These are phyloP conservation scores for Dissophora globulifera DNA, from an alignment of 192 early-diverging fungal genomes.

Conservation along the genomic window DNA sequence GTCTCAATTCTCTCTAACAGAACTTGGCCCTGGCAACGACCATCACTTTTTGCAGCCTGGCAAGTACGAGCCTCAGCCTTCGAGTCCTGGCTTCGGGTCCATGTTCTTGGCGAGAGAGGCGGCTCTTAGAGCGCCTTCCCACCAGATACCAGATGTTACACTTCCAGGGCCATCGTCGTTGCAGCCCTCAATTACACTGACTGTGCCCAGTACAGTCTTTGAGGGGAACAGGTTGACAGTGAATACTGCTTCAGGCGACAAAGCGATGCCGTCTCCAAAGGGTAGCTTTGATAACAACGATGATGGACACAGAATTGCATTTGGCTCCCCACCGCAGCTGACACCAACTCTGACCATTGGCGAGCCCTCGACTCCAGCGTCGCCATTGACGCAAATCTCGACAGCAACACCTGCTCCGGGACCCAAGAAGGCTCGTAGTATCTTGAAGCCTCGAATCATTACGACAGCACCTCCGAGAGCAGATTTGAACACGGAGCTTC, in stretches of 20 bases:
- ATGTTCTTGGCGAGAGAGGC: conserved; percentile 48
- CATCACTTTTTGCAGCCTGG: conserved; percentile 35
- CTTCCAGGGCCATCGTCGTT: neutral
- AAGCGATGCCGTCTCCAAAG: neutral
- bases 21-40: neutral
- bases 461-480: conserved; percentile 20
- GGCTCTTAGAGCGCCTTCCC: conserved; percentile 11
- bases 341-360: neutral
- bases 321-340: neutral
- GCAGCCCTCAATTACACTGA: conserved; percentile 12
- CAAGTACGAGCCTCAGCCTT: conserved; percentile 33
- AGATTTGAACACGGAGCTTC: conserved; percentile 1
- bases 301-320: neutral
- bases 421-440: conserved; percentile 29
- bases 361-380: neutral
- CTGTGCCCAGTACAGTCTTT: conserved; percentile 4
- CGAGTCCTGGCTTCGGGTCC: conserved; percentile 48
- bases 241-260: neutral
- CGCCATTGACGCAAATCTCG: neutral
- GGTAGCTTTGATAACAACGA: neutral
- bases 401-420: neutral
- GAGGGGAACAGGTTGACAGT: neutral
- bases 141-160: neutral
- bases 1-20: neutral
- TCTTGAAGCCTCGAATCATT: conserved; percentile 35